Evolutionary conservation across 352 stramenopile genomes (phyloP).

Genomic region (Pythium rhizo-oryzae): DNA sequence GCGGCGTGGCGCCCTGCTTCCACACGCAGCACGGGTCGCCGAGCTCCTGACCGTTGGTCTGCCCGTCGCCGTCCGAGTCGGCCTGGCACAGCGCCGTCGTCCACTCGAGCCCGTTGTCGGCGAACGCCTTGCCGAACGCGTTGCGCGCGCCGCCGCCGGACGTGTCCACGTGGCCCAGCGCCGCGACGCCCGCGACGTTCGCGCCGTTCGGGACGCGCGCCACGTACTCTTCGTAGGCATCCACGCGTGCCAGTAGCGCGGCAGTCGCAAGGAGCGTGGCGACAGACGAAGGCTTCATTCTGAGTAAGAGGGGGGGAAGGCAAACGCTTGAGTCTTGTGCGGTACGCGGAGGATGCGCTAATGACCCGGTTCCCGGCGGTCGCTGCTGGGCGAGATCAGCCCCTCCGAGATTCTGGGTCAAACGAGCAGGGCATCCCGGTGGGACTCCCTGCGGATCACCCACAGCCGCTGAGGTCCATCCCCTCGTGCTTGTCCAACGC

Average conservation of each 20-base stretch:
- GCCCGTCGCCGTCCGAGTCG: conserved; percentile 49
- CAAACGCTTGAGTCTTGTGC: too few species aligned
- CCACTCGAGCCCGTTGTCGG: conserved; percentile 22
- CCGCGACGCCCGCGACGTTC: conserved; percentile 29
- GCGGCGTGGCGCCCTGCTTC: conserved; percentile 21
- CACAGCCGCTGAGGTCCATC: too few species aligned
- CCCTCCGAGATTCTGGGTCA: too few species aligned
- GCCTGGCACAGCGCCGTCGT: conserved; percentile 35
- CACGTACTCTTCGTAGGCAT: neutral
- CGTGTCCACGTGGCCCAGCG: conserved; percentile 32
- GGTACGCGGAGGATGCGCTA: too few species aligned
- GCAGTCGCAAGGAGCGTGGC: too few species aligned
- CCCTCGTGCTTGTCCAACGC: too few species aligned
- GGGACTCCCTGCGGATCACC: too few species aligned
- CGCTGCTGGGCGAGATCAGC: too few species aligned
- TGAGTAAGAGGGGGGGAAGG: too few species aligned
- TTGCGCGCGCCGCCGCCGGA: conserved; percentile 21
- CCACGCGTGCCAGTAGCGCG: neutral
- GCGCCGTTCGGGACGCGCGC: conserved; percentile 36
- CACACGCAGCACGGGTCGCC: conserved; percentile 65
- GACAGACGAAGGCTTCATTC: too few species aligned
- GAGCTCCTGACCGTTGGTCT: conserved; percentile 69
- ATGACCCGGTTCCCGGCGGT: too few species aligned
- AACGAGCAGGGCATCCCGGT: too few species aligned
- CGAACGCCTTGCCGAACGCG: conserved; percentile 47